Evolutionary conservation across 2,329 filamentous ascomycete genomes (phyloP), one percentile per base, ranked within the genome.

Genomic region (Fusarium lateritium): DNA sequence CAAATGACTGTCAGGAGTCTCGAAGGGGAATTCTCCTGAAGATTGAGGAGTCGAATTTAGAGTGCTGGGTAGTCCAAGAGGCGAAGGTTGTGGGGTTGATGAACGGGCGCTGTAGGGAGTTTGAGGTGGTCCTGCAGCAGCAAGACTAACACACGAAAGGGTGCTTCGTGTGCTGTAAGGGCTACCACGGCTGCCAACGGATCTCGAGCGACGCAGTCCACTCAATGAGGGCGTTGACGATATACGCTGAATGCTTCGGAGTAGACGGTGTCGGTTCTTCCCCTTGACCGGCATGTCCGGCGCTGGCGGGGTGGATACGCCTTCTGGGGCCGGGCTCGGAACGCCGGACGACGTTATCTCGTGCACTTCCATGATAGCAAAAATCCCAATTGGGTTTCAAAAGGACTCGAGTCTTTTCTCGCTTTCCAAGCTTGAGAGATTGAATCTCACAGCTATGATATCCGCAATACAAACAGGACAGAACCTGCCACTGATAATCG

Each of bases 211-310:
- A 57, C 89, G 86, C 55, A 89, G 79, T 60, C 87, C 87, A 40
- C 86, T 84, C 51, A 97, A 81, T 17, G 92, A 92, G 2, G 92
- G 90, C 8, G 91, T 93, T 0, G 94, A 97, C 13, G 92, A 91
- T 75, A 97, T 95, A 60, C 93, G 90, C 66, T 95, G 91, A 49
- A 97, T 85, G 33, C 90, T 89, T 67, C 90, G 89, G 19, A 97
- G 83, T 34, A 97, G 80, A 62, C 90, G 88, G 73, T 90, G 88
- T 46, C 92, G 88, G 54, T 89, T 87, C 77, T 90, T 94, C 58
- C 87, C 83, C 79, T 91, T 93, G 26, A 68, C 45, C 47, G 75
- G 70, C 55, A 73, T 62, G 33, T 77, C 76, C 68, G 75, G 70
- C 43, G 52, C 66, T 67, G 69, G 67, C 47, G 71, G 70, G 58